Base-by-base conservation (phyloP, 2,329 filamentous ascomycete species). In the Microcyclospora tardicrescens region DNA sequence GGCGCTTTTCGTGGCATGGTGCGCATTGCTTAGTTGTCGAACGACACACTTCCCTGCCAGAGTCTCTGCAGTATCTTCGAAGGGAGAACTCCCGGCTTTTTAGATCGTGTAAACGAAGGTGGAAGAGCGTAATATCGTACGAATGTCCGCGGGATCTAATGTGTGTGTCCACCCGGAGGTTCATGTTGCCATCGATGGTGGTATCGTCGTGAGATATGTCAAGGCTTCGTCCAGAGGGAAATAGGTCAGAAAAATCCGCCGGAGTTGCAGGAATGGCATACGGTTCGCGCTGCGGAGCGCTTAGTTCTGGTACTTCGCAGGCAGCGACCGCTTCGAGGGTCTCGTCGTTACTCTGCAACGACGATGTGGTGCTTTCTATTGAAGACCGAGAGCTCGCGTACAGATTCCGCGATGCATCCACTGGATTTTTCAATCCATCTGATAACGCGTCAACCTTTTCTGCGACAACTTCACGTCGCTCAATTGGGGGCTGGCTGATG, bases 181-280 rank as follows among this genome's bases (percentile, higher is more conserved):
- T 96, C 85, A 95, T 93, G 67, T 95, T 94, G 28, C 89, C 89
- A 58, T 98, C 89, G 3, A 79, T 64, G 0, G 86, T 91, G 35
- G 84, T 77, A 61, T 95, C 85, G 57, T 96, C 91, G 57, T 96
- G 89, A 19, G 82, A 77, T 54, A 98, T 85, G 28, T 76, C 75
- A 37, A 96, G 66, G 40, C 83, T 75, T 57, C 85, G 77, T 49
- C 79, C 73, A 8, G 87, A 93, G 10, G 91, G 89, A 59, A 95
- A 98, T 38, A 93, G 73, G 38, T 79, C 72, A 16, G 78, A 79
- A 58, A 96, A 96, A 49, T 87, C 80, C 42, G 79, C 71, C 3
- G 89, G 81, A 1, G 80, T 87, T 2, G 86, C 84, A 10, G 86
- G 74, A 19, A 84, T 40, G 10, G 44, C 49, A 33, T 35, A 33